phyloP scores from a whole-genome alignment of 106 monocot species.

The Platanthera guangdongensis region DNA sequence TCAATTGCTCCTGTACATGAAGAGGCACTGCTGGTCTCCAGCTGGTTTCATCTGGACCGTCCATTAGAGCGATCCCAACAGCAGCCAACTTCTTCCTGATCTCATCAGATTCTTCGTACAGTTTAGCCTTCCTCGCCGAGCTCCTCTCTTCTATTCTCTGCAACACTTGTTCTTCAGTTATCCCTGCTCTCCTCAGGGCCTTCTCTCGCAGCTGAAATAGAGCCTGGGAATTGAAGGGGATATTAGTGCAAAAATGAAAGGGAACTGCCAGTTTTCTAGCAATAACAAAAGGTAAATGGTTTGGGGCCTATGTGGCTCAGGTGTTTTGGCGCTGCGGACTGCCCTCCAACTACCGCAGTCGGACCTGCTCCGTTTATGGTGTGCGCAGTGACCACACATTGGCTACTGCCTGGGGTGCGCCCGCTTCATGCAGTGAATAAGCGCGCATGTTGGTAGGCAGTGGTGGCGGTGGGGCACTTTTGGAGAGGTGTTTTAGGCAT shows the following conservation, averaged over 20 bases:
- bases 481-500: no score
- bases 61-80: conserved; percentile 78
- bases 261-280: neutral
- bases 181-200: conserved; percentile 59
- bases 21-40: conserved; percentile 80
- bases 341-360: no score
- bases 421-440: no score
- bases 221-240: conserved; percentile 32
- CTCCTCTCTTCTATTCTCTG: conserved; percentile 73
- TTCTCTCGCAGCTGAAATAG: conserved; percentile 64
- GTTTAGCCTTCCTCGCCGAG: conserved; percentile 50
- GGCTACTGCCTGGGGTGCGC: no score
- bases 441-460: no score
- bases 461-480: no score
- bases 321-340: no score
- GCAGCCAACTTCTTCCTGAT: conserved; percentile 69
- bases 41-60: conserved; percentile 64
- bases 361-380: no score
- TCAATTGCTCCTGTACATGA: conserved; percentile 26
- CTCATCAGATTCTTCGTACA: conserved; percentile 74
- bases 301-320: no score
- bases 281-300: neutral
- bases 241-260: neutral
- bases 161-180: conserved; percentile 59
- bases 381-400: no score